Base-by-base conservation (phyloP, 129 eudicot species). In the Lactuca sativa region DNA sequence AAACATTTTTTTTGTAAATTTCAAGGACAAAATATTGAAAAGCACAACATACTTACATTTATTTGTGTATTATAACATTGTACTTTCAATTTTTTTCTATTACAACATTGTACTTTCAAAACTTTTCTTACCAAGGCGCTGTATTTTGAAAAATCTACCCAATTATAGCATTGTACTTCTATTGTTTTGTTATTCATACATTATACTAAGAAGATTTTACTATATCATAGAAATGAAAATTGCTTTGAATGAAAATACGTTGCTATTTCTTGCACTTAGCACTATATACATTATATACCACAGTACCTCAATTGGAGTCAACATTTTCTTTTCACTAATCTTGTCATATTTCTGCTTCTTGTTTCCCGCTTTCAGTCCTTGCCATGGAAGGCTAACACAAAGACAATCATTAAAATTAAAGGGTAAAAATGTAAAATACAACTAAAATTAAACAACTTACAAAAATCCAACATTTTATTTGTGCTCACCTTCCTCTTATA, bases 321-420 rank as follows among this genome's bases (percentile, higher is more conserved):
- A 63, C 97, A 87, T 86, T 83, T 95, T 95, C 82, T 95, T 95
- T 76, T 95, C 99, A 65, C 99, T 95, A 43, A 92, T 92, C 62
- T 78, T 86, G 76, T 92, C 98, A 55, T 92, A 92, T 80, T 92
- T 92, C 86, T 92, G 99, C 85, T 95, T 95, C 82, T 95, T 95
- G 77, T 86, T 95, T 68, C 95, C 95, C 40, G 97, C 99, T 88
- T 83, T 90, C 48, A 95, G 76, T 60, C 99, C 99, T 78, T 95
- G 99, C 99, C 99, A 95, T 1, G 99, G 99, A 76, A 95, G 99
- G 76, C 99, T 95, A 79, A 36, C 15, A 72, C 65, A 76, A 64
- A 58, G n/a, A 25, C 60, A 47, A 16, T 1, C 59, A 54, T 30
- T 2, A 7, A 11, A 55, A 30, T 49, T 62, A 41, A 34, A n/a